Evolutionary conservation across 1,284 basidiomycete species (phyloP), one percentile per base, ranked within the genome.

Genomic region (Cutaneotrichosporon cavernicola): DNA sequence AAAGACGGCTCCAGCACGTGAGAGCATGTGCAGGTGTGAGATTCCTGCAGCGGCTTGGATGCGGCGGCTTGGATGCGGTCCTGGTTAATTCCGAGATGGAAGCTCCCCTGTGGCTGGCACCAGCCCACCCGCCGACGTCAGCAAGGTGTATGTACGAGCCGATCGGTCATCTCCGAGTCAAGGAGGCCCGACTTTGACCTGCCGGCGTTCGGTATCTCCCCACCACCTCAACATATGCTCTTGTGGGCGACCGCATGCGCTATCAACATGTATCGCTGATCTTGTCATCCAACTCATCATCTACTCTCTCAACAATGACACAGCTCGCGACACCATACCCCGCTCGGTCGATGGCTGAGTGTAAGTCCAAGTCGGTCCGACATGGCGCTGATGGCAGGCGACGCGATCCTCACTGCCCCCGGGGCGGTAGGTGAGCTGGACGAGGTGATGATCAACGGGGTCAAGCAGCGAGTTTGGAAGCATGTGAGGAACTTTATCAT

Each of bases 371-470:
- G 56, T 47, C 34, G 4, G 4, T 8, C 43, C 43, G 43, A 16
- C 0, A 5, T 4, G 4, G 6, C 30, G 31, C 56, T 60, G 30
- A 60, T 36, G 2, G n/a, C 56, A 36, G 30, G 62, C 62, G 62
- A 63, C 57, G n/a, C 50, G 16, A 22, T 61, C 30, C 31, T 67
- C 60, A 53, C 53, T 16, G 61, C 71, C 10, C 69, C 69, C 6
- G 77, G 77, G 6, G 59, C 66, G 10, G 64, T 71, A 14, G 65
- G 78, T 52, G 77, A 79, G 71, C 74, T 76, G 65, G 31, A 31
- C 13, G 72, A 76, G 61, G 65, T 69, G 51, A 51, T 65, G 10
- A 58, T 67, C 0, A 38, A 47, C 30, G 77, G 75, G 30, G 64
- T 67, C 34, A 53, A 49, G 13, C 60, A 66, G 7, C 66, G 71